phyloP scores from a whole-genome alignment of 805 yeast genomes.

The Soucietia sequanensis region DNA sequence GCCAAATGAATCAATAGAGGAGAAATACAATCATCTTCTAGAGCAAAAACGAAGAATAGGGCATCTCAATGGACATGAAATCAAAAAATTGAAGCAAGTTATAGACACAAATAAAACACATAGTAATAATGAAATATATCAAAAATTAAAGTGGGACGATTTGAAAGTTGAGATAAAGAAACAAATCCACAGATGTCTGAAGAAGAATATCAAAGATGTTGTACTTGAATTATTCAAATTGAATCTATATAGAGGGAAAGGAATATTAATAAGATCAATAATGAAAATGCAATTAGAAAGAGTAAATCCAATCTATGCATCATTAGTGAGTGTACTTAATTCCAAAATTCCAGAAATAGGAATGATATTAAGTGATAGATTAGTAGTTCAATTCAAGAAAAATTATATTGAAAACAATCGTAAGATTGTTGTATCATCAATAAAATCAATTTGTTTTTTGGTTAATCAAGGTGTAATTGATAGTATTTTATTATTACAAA shows the following conservation, averaged over 20 bases:
- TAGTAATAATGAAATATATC: slow-evolving; percentile 30
- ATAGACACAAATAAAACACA: no score
- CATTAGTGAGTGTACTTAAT: slow-evolving; percentile 59
- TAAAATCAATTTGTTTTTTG: slow-evolving; percentile 56
- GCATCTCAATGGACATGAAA: no score
- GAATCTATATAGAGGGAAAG: slow-evolving; percentile 62
- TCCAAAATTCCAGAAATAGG: slow-evolving; percentile 72
- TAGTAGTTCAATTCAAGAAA: slow-evolving; percentile 57
- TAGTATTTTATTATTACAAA: slow-evolving; percentile 32
- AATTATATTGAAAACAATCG: slow-evolving; percentile 50
- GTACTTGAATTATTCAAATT: slow-evolving; percentile 51
- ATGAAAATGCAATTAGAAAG: slow-evolving; percentile 51
- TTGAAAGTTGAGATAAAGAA: slow-evolving; percentile 48
- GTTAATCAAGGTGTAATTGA: slow-evolving; percentile 56
- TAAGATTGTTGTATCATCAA: slow-evolving; percentile 37
- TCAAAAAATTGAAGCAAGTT: no score
- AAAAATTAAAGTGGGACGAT: slow-evolving; percentile 56
- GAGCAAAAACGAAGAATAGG: slow-evolving; percentile 4
- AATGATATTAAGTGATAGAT: slow-evolving; percentile 48
- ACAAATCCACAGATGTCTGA: slow-evolving; percentile 45
- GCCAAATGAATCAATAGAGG: no score
- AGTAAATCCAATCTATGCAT: slow-evolving; percentile 49
- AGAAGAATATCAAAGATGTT: slow-evolving; percentile 46
- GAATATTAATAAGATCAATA: slow-evolving; percentile 55
- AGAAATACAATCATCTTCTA: background rate